Conservation (phyloP, 306 rosid genomes). For the Begonia masoniana region DNA sequence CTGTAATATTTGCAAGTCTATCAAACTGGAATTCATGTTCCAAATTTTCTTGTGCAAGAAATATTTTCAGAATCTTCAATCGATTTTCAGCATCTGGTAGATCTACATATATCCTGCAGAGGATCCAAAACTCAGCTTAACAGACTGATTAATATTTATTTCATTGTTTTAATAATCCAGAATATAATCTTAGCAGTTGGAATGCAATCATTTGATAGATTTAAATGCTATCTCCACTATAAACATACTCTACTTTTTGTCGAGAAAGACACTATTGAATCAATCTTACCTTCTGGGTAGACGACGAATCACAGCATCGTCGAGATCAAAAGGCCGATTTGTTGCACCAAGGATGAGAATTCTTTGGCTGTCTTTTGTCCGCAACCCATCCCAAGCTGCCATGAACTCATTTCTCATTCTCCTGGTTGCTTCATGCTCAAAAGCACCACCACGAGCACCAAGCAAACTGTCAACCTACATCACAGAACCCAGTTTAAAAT, state of each 20-base stretch:
- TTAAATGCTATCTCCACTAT: not conserved
- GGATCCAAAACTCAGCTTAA: slow-evolving; percentile 9
- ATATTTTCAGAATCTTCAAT: slow-evolving; percentile 74
- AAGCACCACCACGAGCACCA: slow-evolving; percentile 98
- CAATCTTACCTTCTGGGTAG: slow-evolving; percentile 77
- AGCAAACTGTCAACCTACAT: slow-evolving; percentile 91
- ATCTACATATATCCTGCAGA: slow-evolving; percentile 78
- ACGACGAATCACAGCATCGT: slow-evolving; percentile 97
- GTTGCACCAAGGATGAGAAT: slow-evolving; percentile 96
- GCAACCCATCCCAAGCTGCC: slow-evolving; percentile 99
- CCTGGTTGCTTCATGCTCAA: slow-evolving; percentile 96
- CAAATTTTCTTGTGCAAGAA: slow-evolving; percentile 72
- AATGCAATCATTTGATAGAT: not conserved
- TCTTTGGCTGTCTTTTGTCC: slow-evolving; percentile 86
- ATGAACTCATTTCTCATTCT: slow-evolving; percentile 99
- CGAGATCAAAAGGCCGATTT: slow-evolving; percentile 94
- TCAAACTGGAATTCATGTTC: slow-evolving; percentile 51
- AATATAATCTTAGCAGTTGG: not conserved
- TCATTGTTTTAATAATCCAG: not conserved
- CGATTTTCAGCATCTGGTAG: slow-evolving; percentile 88
- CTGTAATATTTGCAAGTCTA: slow-evolving; percentile 69
- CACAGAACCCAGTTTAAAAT: slow-evolving; percentile 5
- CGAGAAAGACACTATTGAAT: not conserved
- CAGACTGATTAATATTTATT: slow-evolving; percentile 5
- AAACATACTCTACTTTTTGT: not conserved